Conservation (phyloP, 2,329 filamentous ascomycete species). For the Sclerotinia nivalis region DNA sequence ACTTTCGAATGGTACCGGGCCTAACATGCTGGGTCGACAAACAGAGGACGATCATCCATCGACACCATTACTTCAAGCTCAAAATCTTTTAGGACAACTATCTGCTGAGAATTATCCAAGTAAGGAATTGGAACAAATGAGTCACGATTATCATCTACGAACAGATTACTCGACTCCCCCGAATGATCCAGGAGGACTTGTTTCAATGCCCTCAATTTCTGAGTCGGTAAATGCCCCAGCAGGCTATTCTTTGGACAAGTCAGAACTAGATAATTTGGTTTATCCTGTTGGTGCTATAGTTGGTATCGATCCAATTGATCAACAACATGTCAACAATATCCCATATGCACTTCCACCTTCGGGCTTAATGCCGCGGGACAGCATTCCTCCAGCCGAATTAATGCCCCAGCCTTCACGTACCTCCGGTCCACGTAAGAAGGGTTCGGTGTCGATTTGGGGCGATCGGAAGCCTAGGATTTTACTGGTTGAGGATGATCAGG, state of each 20-base stretch:
- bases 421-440: constrained; percentile 46
- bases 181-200: constrained; percentile 34
- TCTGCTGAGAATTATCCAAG: constrained; percentile 66
- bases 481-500: constrained; percentile 80
- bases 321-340: constrained; percentile 92
- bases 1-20: constrained; percentile 43
- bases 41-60: constrained; percentile 60
- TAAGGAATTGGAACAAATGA: constrained; percentile 65
- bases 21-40: constrained; percentile 32
- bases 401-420: constrained; percentile 44
- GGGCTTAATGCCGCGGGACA: constrained; percentile 46
- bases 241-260: constrained; percentile 46
- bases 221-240: constrained; percentile 48
- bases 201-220: constrained; percentile 43
- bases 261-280: constrained; percentile 69
- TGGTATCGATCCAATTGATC: constrained; percentile 92
- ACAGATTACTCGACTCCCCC: constrained; percentile 40
- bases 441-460: constrained; percentile 56
- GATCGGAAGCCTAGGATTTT: constrained; percentile 73
- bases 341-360: constrained; percentile 75
- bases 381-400: constrained; percentile 48
- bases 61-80: constrained; percentile 67
- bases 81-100: constrained; percentile 64
- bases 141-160: constrained; percentile 41
- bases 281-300: constrained; percentile 90